Conservation (phyloP, 2,329 filamentous ascomycete genomes). For the Aspergillus bombycis region DNA sequence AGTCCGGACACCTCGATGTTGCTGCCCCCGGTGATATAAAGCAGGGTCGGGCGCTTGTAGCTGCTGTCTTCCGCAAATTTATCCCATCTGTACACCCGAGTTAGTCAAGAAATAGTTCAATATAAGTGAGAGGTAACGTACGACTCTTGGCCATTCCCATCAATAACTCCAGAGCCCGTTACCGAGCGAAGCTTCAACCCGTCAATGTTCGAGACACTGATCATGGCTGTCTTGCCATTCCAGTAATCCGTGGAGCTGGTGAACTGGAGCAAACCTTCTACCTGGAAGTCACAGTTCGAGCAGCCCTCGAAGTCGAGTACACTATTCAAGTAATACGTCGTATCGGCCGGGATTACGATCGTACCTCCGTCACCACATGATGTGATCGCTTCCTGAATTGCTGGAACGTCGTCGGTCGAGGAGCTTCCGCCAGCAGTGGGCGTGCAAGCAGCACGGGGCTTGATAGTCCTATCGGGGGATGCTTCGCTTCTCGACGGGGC, state of each 20-base stretch:
- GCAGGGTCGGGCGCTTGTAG: constrained; percentile 46
- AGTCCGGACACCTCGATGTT: constrained; percentile 45
- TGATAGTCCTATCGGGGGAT: neutral
- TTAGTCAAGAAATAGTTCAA: neutral
- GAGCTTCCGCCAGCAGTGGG: constrained; percentile 33
- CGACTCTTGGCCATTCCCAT: constrained; percentile 52
- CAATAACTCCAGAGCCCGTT: constrained; percentile 47
- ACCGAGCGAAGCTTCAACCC: constrained; percentile 46
- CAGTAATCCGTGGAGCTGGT: constrained; percentile 46
- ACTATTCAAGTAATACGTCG: constrained; percentile 50
- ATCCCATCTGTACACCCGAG: constrained; percentile 32
- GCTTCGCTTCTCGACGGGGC: constrained; percentile 5
- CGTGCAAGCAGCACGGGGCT: constrained; percentile 36
- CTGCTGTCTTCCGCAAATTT: constrained; percentile 42
- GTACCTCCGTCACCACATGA: constrained; percentile 49
- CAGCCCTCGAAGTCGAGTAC: constrained; percentile 48
- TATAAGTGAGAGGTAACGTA: constrained; percentile 10
- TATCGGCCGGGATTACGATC: constrained; percentile 47
- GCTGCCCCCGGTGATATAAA: constrained; percentile 45
- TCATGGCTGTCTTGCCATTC: constrained; percentile 45
- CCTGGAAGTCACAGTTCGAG: constrained; percentile 49
- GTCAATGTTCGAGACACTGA: constrained; percentile 42
- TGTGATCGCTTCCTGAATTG: constrained; percentile 47
- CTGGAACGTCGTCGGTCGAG: constrained; percentile 47
- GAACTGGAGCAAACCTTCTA: constrained; percentile 50